Percentiles rank a stretch among this genome's conserved stretches.
phyloP scores from a whole-genome alignment of 2,329 filamentous ascomycete genomes.

The Cryoendolithus antarcticus region DNA sequence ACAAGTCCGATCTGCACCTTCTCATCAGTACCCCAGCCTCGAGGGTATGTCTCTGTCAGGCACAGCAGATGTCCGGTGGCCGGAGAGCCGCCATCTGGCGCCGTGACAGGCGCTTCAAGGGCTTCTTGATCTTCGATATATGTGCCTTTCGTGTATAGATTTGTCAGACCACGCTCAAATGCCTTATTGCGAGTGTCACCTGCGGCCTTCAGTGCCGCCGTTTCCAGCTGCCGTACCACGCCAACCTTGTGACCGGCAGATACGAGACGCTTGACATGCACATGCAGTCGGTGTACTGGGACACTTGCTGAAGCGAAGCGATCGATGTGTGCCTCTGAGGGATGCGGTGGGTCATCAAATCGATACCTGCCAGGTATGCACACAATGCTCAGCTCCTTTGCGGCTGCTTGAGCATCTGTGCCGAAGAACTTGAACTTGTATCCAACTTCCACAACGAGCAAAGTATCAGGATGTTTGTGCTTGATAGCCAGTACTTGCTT shows the following conservation, averaged over 20 bases:
- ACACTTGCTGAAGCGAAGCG: constrained; percentile 94
- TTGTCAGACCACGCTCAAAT: constrained; percentile 85
- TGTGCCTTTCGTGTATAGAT: constrained; percentile 94
- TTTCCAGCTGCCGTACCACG: constrained; percentile 87
- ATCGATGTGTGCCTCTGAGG: constrained; percentile 82
- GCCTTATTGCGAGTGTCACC: constrained; percentile 89
- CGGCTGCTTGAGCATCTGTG: constrained; percentile 79
- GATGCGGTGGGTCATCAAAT: constrained; percentile 67
- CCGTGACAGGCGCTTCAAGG: constrained; percentile 48
- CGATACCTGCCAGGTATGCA: constrained; percentile 93
- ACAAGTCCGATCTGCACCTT: constrained; percentile 85
- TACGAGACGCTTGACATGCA: constrained; percentile 88
- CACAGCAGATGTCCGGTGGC: constrained; percentile 83
- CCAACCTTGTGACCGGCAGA: constrained; percentile 91
- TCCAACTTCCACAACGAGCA: constrained; percentile 87
- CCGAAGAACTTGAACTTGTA: constrained; percentile 98
- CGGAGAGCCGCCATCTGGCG: constrained; percentile 39
- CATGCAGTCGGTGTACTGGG: constrained; percentile 77
- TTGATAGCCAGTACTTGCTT: constrained; percentile 91
- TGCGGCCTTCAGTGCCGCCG: constrained; percentile 85
- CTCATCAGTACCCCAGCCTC: constrained; percentile 75
- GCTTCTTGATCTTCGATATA: constrained; percentile 91
- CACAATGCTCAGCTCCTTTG: constrained; percentile 84
- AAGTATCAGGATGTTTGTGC: constrained; percentile 72
- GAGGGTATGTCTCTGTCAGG: constrained; percentile 72